Conservation (phyloP, 2,329 filamentous ascomycete genomes). For the Trichoderma sp. region DNA sequence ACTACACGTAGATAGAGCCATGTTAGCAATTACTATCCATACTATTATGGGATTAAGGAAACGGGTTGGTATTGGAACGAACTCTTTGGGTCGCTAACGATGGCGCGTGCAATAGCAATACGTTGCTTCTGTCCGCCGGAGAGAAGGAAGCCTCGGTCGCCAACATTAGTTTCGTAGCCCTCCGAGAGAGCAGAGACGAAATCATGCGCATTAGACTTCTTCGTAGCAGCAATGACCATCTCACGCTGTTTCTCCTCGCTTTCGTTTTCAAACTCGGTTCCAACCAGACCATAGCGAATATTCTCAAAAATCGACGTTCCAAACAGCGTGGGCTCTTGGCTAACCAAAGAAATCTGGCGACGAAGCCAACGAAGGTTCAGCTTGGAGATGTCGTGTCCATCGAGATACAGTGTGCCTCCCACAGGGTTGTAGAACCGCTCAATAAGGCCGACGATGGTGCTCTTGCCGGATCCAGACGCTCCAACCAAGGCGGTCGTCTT, state of each 20-base stretch:
- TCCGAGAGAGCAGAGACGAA: constrained; percentile 82
- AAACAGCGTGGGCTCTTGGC: constrained; percentile 90
- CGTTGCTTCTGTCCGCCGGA: constrained; percentile 97
- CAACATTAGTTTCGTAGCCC: constrained; percentile 91
- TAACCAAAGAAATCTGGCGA: constrained; percentile 87
- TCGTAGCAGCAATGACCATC: constrained; percentile 76
- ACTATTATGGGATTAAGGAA: neutral
- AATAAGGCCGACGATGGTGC: constrained; percentile 87
- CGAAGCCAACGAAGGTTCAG: constrained; percentile 89
- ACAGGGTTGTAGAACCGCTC: constrained; percentile 95
- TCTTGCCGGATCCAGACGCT: constrained; percentile 91
- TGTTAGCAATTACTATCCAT: neutral
- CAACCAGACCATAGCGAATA: constrained; percentile 86
- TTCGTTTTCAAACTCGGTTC: constrained; percentile 68
- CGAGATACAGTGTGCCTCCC: constrained; percentile 71
- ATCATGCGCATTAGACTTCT: constrained; percentile 90
- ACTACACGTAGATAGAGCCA: constrained; percentile 42
- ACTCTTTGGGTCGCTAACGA: constrained; percentile 85
- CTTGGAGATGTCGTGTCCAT: constrained; percentile 75
- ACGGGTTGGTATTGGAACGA: constrained; percentile 24
- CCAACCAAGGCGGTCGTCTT: constrained; percentile 93
- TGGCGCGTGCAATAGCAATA: constrained; percentile 87
- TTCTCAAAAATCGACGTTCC: constrained; percentile 86
- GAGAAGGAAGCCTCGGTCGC: constrained; percentile 86
- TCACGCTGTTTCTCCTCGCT: constrained; percentile 65